Base-by-base conservation (phyloP, 352 stramenopile genomes). In the Pythium insidiosum region DNA sequence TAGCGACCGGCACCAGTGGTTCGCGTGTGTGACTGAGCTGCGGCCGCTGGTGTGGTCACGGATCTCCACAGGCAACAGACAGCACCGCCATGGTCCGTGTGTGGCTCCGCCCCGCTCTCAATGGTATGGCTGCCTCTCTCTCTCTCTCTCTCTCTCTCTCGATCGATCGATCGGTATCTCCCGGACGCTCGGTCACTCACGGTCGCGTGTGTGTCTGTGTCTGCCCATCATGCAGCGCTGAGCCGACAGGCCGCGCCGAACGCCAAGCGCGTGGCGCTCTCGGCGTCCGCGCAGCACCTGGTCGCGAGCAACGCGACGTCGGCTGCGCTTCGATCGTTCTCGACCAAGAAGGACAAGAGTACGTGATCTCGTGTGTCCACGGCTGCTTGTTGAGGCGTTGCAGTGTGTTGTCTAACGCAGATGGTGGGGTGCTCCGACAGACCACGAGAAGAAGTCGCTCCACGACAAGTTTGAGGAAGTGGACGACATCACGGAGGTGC, bases 31-130 rank as follows among this genome's bases (percentile, higher is more conserved):
- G n/a, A n/a, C n/a, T n/a, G n/a, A n/a, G n/a, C n/a, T n/a, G n/a
- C n/a, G n/a, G n/a, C n/a, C n/a, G n/a, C n/a, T n/a, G n/a, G n/a
- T n/a, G n/a, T n/a, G n/a, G n/a, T n/a, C n/a, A n/a, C n/a, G n/a
- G n/a, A n/a, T n/a, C n/a, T n/a, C n/a, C n/a, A n/a, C n/a, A n/a
- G n/a, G n/a, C n/a, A n/a, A n/a, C n/a, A n/a, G n/a, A n/a, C n/a
- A n/a, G n/a, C n/a, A 58, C 46, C 56, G 56, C 47, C 52, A 86
- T 86, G 73, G 63, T 86, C 66, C 70, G 70, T 61, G 73, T 84
- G 57, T 79, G 66, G 63, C 66, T 86, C 47, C 73, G 73, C 63
- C 73, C 73, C 16, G 65, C 68, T 47, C 57, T 77, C 46, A 43
- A 53, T 53, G 68, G 66, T 84, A 50, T 48, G 64, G n/a, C n/a